phyloP scores from a whole-genome alignment of 2,329 filamentous ascomycete genomes.

The Trichoderma sp. region DNA sequence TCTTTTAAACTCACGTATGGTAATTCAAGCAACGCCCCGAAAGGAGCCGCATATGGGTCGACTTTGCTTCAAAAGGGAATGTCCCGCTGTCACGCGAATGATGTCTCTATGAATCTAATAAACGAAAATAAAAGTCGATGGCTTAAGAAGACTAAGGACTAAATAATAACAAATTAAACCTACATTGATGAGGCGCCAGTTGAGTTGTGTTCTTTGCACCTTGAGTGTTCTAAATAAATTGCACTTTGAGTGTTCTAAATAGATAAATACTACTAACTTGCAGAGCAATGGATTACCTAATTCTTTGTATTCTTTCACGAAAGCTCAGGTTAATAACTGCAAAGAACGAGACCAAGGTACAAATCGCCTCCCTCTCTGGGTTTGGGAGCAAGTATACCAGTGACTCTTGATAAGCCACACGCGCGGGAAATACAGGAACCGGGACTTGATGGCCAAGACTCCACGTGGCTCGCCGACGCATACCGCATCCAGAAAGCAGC shows the following conservation, averaged over 20 bases:
- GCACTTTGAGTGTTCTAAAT: too few relatives aligned
- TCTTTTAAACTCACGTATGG: neutral
- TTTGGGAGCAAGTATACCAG: neutral
- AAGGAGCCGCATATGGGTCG: neutral
- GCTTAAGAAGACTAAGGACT: neutral
- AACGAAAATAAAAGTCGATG: neutral
- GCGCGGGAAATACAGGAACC: slow-evolving; percentile 21
- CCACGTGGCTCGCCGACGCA: slow-evolving; percentile 27
- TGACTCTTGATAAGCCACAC: neutral
- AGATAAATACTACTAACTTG: too few relatives aligned
- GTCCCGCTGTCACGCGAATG: slow-evolving; percentile 6
- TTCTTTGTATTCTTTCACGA: neutral
- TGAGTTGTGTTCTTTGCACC: neutral
- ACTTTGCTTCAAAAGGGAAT: neutral
- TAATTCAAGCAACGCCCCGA: neutral
- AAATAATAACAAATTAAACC: neutral
- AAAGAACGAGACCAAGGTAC: neutral
- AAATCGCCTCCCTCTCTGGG: neutral
- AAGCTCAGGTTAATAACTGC: neutral
- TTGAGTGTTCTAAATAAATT: too few relatives aligned
- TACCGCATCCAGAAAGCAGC: slow-evolving; percentile 20
- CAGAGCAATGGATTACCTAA: too few relatives aligned
- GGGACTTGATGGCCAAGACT: neutral
- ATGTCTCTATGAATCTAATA: neutral
- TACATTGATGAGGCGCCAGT: neutral